Percentiles rank a stretch among this genome's conserved stretches.
These are phyloP conservation scores for Galeopsis tetrahit DNA, from an alignment of 257 asterid species.

Conservation along the genomic window DNA sequence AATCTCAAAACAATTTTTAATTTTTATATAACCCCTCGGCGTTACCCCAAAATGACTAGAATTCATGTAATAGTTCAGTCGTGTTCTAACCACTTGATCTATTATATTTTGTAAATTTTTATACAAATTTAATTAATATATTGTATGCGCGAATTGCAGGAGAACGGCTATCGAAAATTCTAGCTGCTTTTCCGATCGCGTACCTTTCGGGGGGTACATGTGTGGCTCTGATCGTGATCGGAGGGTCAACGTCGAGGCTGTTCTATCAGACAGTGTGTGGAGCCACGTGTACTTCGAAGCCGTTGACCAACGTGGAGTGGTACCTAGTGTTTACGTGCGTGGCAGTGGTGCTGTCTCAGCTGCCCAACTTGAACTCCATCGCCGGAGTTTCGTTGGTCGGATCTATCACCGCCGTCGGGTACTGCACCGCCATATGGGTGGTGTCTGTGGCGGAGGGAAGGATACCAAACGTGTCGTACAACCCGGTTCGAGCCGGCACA, in stretches of 20 bases:
- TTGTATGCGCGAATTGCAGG: constrained; percentile 34
- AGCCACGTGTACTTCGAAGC: constrained; percentile 49
- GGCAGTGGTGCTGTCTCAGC: constrained; percentile 80
- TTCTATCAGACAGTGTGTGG: constrained; percentile 76
- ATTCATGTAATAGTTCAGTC: too few species aligned
- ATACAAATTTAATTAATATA: background rate
- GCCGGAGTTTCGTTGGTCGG: constrained; percentile 90
- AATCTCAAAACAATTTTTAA: too few species aligned
- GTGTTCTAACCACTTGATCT: too few species aligned
- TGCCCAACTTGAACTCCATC: constrained; percentile 88
- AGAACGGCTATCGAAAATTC: constrained; percentile 45
- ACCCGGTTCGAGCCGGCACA: constrained; percentile 46
- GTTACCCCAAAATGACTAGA: too few species aligned
- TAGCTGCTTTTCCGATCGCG: constrained; percentile 65
- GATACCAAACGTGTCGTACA: constrained; percentile 67
- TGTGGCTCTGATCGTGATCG: constrained; percentile 74
- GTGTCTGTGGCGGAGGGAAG: constrained; percentile 73
- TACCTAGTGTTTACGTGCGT: constrained; percentile 80
- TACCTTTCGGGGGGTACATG: constrained; percentile 87
- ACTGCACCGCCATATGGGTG: constrained; percentile 78
- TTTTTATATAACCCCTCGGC: too few species aligned
- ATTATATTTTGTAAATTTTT: background rate
- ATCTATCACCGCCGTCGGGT: constrained; percentile 79
- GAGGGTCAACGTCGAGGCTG: constrained; percentile 69
- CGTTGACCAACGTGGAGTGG: constrained; percentile 79